Evolutionary conservation across 345 rosid genomes (phyloP).

Genomic region (Arabidopsis thaliana): TAIR10.1 NC_003075.7:18044001-18044500

Average conservation of each 20-base stretch:
- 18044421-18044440: conserved; percentile 78
- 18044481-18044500: conserved; percentile 90
- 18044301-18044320: conserved; percentile 76
- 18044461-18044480: conserved; percentile 94
- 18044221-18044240: conserved; percentile 67
- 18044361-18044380: conserved; percentile 98
- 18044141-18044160: conserved; percentile 56
- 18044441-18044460: conserved; percentile 64
- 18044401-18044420: conserved; percentile 88
- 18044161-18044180: conserved; percentile 51
- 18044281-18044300: conserved; percentile 90
- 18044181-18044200: conserved; percentile 64
- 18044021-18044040: conserved; percentile 90
- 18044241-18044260: conserved; percentile 88
- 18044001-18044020: conserved; percentile 68
- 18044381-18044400: conserved; percentile 90
- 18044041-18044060: conserved; percentile 88
- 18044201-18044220: conserved; percentile 59
- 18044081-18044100: conserved; percentile 90
- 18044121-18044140: conserved; percentile 91
- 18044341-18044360: conserved; percentile 88
- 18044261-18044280: conserved; percentile 88
- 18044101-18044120: conserved; percentile 89
- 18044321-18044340: conserved; percentile 90
- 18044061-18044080: conserved; percentile 88